phyloP scores from a whole-genome alignment of 2,329 filamentous ascomycete genomes.

The Metarhizium brunneum region DNA sequence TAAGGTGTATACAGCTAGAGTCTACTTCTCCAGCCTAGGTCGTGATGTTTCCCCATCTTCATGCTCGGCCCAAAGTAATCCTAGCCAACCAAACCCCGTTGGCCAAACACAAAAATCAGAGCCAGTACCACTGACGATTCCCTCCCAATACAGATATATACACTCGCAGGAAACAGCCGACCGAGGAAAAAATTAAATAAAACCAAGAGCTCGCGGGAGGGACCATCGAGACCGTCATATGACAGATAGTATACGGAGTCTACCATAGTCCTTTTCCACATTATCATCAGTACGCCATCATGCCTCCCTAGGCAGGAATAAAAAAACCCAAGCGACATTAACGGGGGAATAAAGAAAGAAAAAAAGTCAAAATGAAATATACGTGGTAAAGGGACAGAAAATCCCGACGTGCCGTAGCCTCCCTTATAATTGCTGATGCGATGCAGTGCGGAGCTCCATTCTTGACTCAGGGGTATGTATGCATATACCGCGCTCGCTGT shows the following conservation, averaged over 20 bases:
- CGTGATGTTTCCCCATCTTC: background rate
- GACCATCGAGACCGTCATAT: background rate
- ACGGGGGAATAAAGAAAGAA: background rate
- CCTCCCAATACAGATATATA: background rate
- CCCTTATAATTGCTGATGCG: too few species aligned
- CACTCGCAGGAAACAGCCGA: background rate
- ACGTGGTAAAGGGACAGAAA: background rate
- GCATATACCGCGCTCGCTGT: background rate
- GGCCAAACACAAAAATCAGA: background rate
- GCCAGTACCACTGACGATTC: background rate
- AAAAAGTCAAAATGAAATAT: background rate
- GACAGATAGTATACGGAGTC: background rate
- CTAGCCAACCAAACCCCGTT: background rate
- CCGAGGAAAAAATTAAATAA: background rate
- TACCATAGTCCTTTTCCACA: background rate
- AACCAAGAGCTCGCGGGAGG: background rate
- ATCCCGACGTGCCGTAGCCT: background rate
- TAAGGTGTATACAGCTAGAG: background rate
- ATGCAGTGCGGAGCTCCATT: background rate
- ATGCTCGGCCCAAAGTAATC: constrained; percentile 1
- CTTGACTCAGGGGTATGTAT: background rate
- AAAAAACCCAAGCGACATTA: background rate
- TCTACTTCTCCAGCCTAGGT: background rate
- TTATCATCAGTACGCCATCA: constrained; percentile 2
- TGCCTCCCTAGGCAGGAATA: background rate